Conservation (phyloP, 164 flowering plant species). For the Taxillus chinensis region DNA sequence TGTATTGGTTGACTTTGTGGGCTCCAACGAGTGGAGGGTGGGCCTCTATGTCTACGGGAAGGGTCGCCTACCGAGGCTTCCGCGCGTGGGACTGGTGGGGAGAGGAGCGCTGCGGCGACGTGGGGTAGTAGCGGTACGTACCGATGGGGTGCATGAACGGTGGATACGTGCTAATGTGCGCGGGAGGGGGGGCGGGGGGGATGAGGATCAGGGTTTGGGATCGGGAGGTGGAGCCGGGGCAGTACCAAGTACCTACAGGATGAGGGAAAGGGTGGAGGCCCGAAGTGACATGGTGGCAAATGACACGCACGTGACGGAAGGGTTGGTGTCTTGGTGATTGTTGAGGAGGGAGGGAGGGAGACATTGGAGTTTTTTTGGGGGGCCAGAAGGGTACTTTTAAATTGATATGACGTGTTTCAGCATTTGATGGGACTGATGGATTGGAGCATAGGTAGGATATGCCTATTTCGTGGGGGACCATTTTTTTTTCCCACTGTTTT, state of each 20-base stretch:
- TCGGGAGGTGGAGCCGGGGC: constrained; percentile 19
- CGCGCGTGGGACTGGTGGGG: constrained; percentile 63
- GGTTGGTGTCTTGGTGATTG: no score
- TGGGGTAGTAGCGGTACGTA: background rate
- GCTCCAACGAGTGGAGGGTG: constrained; percentile 65
- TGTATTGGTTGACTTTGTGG: constrained; percentile 53
- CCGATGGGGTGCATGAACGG: constrained; percentile 57
- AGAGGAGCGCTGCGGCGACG: background rate
- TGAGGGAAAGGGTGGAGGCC: constrained; percentile 41
- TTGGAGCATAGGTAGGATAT: no score
- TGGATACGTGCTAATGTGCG: constrained; percentile 46
- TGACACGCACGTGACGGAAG: constrained; percentile 51
- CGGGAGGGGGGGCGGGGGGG: constrained; percentile 27
- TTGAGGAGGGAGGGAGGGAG: no score
- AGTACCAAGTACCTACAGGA: constrained; percentile 21
- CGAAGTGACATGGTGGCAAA: constrained; percentile 37
- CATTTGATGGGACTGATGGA: no score
- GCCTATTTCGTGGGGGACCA: no score
- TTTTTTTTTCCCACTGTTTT: no score
- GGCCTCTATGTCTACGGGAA: constrained; percentile 81
- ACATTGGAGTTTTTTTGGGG: no score
- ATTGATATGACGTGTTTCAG: no score
- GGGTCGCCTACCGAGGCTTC: constrained; percentile 61
- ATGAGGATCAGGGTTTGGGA: constrained; percentile 59
- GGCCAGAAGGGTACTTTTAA: no score